Conservation (phyloP, 495 filamentous ascomycete genomes). For the Sabuloglossum arenarium region DNA sequence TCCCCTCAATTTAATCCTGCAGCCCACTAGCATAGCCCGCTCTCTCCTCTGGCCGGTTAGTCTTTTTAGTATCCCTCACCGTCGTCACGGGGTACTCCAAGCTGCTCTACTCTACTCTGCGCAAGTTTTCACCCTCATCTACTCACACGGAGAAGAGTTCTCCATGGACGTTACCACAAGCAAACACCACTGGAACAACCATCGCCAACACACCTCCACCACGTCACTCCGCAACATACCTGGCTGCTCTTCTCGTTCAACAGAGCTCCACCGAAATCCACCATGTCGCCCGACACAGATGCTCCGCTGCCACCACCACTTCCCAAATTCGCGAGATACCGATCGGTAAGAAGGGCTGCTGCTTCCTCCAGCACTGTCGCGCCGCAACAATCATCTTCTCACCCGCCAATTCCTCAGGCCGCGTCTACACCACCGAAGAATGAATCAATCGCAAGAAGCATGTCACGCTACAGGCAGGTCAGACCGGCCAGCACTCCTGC, state of each 20-base stretch:
- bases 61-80: too few species aligned
- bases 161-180: not conserved
- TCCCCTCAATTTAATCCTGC: not conserved
- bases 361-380: not conserved
- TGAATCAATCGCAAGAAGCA: not conserved
- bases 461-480: not conserved
- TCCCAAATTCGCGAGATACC: conserved; percentile 2
- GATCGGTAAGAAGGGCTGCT: not conserved
- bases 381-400: not conserved
- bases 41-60: too few species aligned
- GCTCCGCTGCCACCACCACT: not conserved
- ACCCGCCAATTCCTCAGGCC: not conserved
- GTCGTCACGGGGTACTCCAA: too few species aligned
- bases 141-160: too few species aligned
- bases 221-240: not conserved
- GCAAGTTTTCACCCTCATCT: too few species aligned
- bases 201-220: not conserved
- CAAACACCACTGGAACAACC: not conserved
- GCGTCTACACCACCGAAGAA: not conserved
- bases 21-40: too few species aligned
- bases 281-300: not conserved
- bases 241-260: not conserved
- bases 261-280: not conserved
- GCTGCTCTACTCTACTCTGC: too few species aligned
- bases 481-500: not conserved